Evolutionary conservation across 2,329 filamentous ascomycete species (phyloP).

Genomic region (Phyllosticta citriasiana): DNA sequence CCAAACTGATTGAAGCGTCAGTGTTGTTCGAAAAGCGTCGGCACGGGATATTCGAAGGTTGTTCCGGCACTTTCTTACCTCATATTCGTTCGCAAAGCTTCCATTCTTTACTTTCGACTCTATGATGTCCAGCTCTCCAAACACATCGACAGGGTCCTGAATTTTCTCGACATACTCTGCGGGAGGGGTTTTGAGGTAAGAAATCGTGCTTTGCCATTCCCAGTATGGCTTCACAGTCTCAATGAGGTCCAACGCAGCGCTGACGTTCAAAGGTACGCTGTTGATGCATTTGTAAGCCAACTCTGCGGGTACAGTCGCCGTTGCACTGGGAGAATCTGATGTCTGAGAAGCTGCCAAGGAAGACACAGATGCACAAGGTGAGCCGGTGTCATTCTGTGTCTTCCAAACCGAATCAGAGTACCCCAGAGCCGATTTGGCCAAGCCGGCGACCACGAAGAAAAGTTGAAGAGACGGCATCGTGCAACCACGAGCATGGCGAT

Average conservation of each 20-base stretch:
- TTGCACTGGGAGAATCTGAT: constrained; percentile 11
- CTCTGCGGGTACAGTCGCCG: constrained; percentile 30
- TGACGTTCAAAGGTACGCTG: constrained; percentile 35
- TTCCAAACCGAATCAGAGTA: background rate
- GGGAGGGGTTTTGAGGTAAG: constrained; percentile 34
- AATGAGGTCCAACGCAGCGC: constrained; percentile 29
- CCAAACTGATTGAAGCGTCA: constrained; percentile 23
- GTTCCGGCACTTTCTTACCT: constrained; percentile 6
- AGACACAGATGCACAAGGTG: constrained; percentile 11
- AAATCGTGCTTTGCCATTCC: constrained; percentile 38
- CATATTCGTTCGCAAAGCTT: constrained; percentile 31
- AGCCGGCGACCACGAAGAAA: background rate
- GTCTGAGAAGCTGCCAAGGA: constrained; percentile 7
- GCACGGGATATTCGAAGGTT: background rate
- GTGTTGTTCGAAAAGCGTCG: background rate
- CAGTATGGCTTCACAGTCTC: constrained; percentile 33
- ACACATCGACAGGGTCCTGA: constrained; percentile 35
- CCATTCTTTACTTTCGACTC: constrained; percentile 26
- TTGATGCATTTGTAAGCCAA: constrained; percentile 37
- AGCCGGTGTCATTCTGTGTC: constrained; percentile 1
- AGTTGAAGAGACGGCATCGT: background rate
- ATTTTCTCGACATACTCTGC: constrained; percentile 37
- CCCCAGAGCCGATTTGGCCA: background rate
- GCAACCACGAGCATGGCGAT: background rate
- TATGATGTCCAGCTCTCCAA: constrained; percentile 31